Base-by-base conservation (phyloP, 2,329 filamentous ascomycete genomes). In the Elsinoe perseae region DNA sequence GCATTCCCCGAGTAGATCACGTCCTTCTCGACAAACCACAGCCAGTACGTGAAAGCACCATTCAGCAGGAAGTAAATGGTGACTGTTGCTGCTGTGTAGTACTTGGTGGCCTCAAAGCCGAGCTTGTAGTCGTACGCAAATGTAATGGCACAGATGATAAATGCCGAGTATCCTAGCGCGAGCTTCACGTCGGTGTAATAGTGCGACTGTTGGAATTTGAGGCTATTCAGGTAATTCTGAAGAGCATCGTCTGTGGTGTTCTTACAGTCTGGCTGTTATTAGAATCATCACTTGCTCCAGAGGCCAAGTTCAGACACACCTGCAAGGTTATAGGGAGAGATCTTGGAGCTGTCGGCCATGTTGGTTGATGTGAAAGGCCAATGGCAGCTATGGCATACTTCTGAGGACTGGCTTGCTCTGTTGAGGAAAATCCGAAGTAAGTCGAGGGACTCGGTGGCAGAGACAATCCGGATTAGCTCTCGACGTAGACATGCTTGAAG, bases 211-310 rank as follows among this genome's bases (percentile, higher is more conserved):
- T 76, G 80, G 77, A 96, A 96, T 63, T 79, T 84, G 69, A 97
- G 83, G 28, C 84, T 87, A 73, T 89, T 92, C 61, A 98, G 84
- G 76, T 97, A 97, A 74, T 93, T 90, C 58, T 87, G 84, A 59
- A 98, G 85, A 57, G 91, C 89, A 74, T 98, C 93, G 75, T 98
- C 93, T 63, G 88, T 89, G 36, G 91, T 95, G 75, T 93, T 95
- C 74, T 97, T 97, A 61, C 98, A 85, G 70, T 97, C 93, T 95
- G 69, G 59, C 6, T 12, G 14, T 28, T 14, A 50, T 60, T 42
- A 59, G 60, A 25, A 18, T 27, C 12, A 30, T 3, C 2, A 10
- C 28, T 6, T 43, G 40, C 4, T 27, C 32, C 10, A 7, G 4
- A 12, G n/a, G 2, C 12, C n/a, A 30, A 16, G 14, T 14, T 42